Conservation (phyloP, 352 stramenopile species). For the Phytophthora podocarpi region DNA sequence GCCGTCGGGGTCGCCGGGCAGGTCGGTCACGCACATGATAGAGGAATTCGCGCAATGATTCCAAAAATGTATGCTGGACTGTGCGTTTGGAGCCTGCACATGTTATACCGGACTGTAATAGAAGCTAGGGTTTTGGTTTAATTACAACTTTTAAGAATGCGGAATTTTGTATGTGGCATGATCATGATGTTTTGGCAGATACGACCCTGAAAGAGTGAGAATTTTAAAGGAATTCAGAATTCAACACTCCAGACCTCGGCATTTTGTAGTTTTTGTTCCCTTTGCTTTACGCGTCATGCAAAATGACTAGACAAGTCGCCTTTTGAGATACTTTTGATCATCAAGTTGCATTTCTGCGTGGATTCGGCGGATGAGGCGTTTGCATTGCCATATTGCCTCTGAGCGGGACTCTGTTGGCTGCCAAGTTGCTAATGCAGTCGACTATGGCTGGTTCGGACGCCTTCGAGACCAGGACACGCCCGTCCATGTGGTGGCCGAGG, state of each 20-base stretch:
- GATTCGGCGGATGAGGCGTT: not conserved
- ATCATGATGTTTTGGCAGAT: not conserved
- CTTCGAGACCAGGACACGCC: not conserved
- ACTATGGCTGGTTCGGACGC: not conserved
- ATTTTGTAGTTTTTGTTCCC: too few species aligned
- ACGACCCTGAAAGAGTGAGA: too few species aligned
- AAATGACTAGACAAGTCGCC: too few species aligned
- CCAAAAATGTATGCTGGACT: conserved; percentile 13
- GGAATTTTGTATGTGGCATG: not conserved
- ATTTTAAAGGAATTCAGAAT: too few species aligned
- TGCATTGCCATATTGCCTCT: too few species aligned
- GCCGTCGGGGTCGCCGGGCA: conserved; percentile 31
- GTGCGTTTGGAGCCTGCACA: conserved; percentile 21
- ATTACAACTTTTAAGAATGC: not conserved
- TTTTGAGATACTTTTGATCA: too few species aligned
- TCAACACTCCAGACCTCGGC: too few species aligned
- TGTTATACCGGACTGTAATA: not conserved
- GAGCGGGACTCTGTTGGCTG: too few species aligned
- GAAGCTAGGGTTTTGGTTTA: not conserved
- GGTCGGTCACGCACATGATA: conserved; percentile 32
- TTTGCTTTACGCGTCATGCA: too few species aligned
- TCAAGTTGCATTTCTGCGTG: too few species aligned
- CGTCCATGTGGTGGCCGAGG: conserved; percentile 2
- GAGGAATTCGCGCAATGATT: not conserved
- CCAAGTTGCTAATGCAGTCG: not conserved